Evolutionary conservation across 1,284 basidiomycete species (phyloP).

Genomic region (Phellopilus nigrolimitatus): DNA sequence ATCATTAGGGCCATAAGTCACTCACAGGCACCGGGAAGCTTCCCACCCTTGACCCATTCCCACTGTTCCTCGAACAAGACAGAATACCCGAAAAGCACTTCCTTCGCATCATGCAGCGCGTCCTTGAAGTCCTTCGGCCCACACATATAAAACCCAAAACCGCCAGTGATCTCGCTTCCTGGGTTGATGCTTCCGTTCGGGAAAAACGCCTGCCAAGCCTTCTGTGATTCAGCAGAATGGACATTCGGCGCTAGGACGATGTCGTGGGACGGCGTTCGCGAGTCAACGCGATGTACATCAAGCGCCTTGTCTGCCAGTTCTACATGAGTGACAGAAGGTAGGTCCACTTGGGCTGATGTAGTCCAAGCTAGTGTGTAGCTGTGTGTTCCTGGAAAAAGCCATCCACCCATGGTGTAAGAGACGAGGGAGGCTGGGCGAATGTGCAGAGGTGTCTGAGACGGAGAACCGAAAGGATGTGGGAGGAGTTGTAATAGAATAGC

Average conservation of each 20-base stretch:
- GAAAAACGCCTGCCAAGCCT: conserved; percentile 58
- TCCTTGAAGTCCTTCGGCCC: conserved; percentile 23
- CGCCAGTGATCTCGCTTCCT: conserved; percentile 34
- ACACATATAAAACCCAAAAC: conserved; percentile 27
- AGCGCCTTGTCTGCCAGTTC: conserved; percentile 33
- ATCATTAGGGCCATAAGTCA: not conserved
- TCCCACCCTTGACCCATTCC: conserved; percentile 28
- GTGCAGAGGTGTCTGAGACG: conserved; percentile 6
- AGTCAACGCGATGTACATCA: conserved; percentile 43
- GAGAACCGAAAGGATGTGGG: not conserved
- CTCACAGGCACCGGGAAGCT: conserved; percentile 29
- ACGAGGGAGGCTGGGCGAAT: not conserved
- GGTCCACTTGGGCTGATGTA: conserved; percentile 9
- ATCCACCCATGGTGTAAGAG: conserved; percentile 4
- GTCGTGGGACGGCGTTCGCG: conserved; percentile 34
- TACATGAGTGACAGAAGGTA: not conserved
- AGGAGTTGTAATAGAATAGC: not conserved
- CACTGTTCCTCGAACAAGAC: conserved; percentile 28
- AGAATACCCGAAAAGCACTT: conserved; percentile 27
- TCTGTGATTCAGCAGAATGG: conserved; percentile 25
- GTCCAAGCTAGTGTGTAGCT: conserved; percentile 15
- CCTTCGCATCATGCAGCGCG: conserved; percentile 17
- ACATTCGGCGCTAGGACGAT: conserved; percentile 33
- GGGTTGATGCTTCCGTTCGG: conserved; percentile 60
- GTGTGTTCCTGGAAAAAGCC: conserved; percentile 12